These are phyloP conservation scores for Mycothermus thermophilus DNA, from an alignment of 495 filamentous ascomycete species.

Conservation along the genomic window DNA sequence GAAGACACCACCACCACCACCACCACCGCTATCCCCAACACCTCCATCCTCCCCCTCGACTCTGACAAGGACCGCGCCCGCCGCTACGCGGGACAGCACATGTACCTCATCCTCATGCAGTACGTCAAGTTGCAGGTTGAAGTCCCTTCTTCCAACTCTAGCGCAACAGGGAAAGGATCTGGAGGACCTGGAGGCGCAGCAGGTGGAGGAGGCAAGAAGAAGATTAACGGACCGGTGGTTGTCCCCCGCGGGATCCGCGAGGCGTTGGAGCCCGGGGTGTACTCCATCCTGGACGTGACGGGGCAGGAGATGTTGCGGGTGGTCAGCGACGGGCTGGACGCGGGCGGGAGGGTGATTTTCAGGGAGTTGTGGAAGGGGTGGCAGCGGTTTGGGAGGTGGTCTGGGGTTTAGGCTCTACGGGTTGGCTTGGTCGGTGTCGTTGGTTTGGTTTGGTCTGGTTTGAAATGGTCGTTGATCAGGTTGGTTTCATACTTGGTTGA, in stretches of 20 bases:
- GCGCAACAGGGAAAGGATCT: too few species aligned
- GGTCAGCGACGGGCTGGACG: slow-evolving; percentile 57
- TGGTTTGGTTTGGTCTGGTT: too few species aligned
- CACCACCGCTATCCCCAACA: neutral
- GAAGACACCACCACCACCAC: too few species aligned
- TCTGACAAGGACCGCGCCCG: slow-evolving; percentile 67
- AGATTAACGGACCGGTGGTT: slow-evolving; percentile 1
- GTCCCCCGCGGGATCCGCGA: slow-evolving; percentile 45
- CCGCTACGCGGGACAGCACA: slow-evolving; percentile 58
- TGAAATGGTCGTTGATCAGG: too few species aligned
- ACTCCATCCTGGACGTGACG: slow-evolving; percentile 56
- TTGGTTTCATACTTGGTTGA: too few species aligned
- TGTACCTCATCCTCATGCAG: slow-evolving; percentile 56
- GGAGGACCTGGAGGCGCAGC: too few species aligned
- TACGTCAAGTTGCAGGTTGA: slow-evolving; percentile 57
- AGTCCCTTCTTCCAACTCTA: too few species aligned
- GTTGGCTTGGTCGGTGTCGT: neutral
- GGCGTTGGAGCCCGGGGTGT: slow-evolving; percentile 57
- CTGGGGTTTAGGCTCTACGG: slow-evolving; percentile 25
- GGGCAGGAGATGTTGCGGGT: slow-evolving; percentile 45
- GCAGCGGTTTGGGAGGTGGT: slow-evolving; percentile 56
- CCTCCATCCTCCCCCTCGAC: slow-evolving; percentile 31
- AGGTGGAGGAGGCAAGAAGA: neutral
- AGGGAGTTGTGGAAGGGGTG: slow-evolving; percentile 58
- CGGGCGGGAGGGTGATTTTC: slow-evolving; percentile 53